Conservation (phyloP, 2,329 filamentous ascomycete species). For the Apiospora saccharicola region DNA sequence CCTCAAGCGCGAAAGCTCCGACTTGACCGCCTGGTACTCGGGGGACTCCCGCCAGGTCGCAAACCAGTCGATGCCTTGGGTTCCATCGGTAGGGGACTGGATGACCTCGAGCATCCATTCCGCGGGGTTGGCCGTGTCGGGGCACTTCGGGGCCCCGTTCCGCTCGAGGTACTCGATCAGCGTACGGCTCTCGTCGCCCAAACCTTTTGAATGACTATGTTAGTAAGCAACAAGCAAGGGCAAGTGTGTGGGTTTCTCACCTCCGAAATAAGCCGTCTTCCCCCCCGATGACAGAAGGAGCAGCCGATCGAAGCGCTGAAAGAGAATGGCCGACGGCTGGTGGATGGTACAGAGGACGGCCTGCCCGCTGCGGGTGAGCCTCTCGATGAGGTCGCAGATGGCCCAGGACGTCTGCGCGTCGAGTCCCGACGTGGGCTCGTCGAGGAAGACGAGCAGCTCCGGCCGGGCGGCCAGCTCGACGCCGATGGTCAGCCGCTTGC, state of each 20-base stretch:
- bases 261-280: constrained; percentile 67
- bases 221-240: constrained; percentile 36
- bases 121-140: constrained; percentile 59
- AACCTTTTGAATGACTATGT: constrained; percentile 73
- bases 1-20: constrained; percentile 65
- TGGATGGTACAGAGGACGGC: constrained; percentile 79
- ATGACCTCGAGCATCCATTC: constrained; percentile 62
- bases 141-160: constrained; percentile 69
- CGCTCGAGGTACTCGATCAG: constrained; percentile 74
- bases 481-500: constrained; percentile 83
- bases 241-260: not conserved
- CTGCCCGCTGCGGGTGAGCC: constrained; percentile 69
- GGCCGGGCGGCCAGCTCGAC: constrained; percentile 85
- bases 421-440: constrained; percentile 77
- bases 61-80: constrained; percentile 71
- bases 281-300: constrained; percentile 74
- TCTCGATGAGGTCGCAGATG: constrained; percentile 74
- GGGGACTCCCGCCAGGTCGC: constrained; percentile 56
- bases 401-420: constrained; percentile 74
- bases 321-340: constrained; percentile 73
- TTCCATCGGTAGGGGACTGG: constrained; percentile 68
- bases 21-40: constrained; percentile 58
- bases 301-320: constrained; percentile 78
- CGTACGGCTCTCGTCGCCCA: constrained; percentile 65
- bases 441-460: constrained; percentile 74